A percentile compares a stretch with the other conserved stretches of the same genome.
phyloP scores from a whole-genome alignment of 345 rosid genomes.

The Trapa incisa region DNA sequence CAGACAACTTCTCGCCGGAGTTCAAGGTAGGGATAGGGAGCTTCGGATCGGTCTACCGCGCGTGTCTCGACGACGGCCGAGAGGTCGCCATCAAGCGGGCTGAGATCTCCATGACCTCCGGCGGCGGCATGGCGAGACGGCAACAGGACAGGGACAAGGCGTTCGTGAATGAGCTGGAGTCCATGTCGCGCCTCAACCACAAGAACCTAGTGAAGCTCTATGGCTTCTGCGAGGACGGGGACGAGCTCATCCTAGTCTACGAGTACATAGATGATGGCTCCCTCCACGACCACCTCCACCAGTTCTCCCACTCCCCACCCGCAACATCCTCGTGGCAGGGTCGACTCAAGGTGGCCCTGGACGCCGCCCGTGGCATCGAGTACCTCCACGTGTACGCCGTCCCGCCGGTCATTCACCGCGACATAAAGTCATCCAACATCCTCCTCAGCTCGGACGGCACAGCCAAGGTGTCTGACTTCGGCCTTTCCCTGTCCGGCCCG shows the following conservation, averaged over 20 bases:
- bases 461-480: constrained; percentile 71
- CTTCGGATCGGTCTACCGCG: constrained; percentile 63
- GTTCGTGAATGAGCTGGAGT: constrained; percentile 67
- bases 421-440: constrained; percentile 74
- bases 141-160: constrained; percentile 57
- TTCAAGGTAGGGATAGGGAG: constrained; percentile 61
- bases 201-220: constrained; percentile 51
- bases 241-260: constrained; percentile 49
- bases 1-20: constrained; percentile 45
- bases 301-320: constrained; percentile 2
- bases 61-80: constrained; percentile 41
- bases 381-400: constrained; percentile 57
- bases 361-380: constrained; percentile 63
- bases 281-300: constrained; percentile 63
- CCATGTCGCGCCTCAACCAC: constrained; percentile 64
- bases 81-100: constrained; percentile 76
- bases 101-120: constrained; percentile 19
- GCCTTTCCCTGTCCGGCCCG: constrained; percentile 60
- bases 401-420: constrained; percentile 71
- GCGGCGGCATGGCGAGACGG: constrained; percentile 19
- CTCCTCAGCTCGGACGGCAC: constrained; percentile 39
- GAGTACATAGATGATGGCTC: constrained; percentile 61
- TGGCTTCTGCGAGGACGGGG: constrained; percentile 56
- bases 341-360: constrained; percentile 48
- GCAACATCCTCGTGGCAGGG: constrained; percentile 33